Conservation (phyloP, 2,329 filamentous ascomycete genomes). For the Teratosphaeria zuluensis region DNA sequence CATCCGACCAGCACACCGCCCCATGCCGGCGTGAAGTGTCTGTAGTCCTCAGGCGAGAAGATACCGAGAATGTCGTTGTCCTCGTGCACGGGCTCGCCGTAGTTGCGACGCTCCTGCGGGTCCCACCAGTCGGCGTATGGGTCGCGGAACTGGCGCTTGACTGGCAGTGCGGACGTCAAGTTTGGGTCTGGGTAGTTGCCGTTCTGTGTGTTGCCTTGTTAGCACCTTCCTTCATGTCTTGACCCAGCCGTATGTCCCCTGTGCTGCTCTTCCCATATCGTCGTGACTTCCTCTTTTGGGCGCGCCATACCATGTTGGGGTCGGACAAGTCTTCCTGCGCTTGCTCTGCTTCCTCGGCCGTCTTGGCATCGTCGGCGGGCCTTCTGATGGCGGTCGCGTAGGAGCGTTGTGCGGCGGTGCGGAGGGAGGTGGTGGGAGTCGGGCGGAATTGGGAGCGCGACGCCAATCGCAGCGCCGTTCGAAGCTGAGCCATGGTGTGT, state of each 20-base stretch:
- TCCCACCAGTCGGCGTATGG: conserved; percentile 95
- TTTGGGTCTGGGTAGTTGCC: conserved; percentile 75
- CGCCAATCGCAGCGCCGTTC: conserved; percentile 16
- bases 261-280: background rate
- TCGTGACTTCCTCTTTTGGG: background rate
- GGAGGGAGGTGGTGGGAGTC: conserved; percentile 13
- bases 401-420: conserved; percentile 17
- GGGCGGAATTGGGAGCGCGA: conserved; percentile 15
- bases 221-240: background rate
- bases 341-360: conserved; percentile 17
- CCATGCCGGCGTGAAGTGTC: conserved; percentile 65
- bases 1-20: conserved; percentile 49
- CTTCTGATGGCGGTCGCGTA: conserved; percentile 6
- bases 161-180: conserved; percentile 31
- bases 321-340: conserved; percentile 20
- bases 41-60: conserved; percentile 84
- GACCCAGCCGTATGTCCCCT: background rate
- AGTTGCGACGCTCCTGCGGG: conserved; percentile 93
- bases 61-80: conserved; percentile 89
- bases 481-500: conserved; percentile 18
- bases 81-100: conserved; percentile 91
- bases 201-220: conserved; percentile 46
- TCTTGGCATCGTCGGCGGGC: conserved; percentile 15
- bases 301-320: conserved; percentile 21
- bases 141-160: conserved; percentile 89